A percentile compares a stretch with the other conserved stretches of the same genome.
These are phyloP conservation scores for Forsythia viridissima DNA, from an alignment of 257 asterid species.

Conservation along the genomic window DNA sequence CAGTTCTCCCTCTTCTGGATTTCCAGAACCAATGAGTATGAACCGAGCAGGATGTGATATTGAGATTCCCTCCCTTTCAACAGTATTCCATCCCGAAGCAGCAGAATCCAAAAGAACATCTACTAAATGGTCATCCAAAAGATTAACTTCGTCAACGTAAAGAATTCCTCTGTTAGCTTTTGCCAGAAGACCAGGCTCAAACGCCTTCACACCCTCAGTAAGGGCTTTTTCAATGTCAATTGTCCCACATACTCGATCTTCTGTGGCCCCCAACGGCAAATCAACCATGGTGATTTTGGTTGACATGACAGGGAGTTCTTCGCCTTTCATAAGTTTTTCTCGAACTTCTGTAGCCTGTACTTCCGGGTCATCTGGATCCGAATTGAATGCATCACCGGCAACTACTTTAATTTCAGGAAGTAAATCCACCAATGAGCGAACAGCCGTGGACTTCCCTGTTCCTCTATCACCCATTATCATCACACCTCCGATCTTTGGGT, in stretches of 20 bases:
- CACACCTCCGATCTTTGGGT: constrained; percentile 97
- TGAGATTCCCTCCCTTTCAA: constrained; percentile 92
- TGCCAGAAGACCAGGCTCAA: constrained; percentile 93
- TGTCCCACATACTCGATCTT: constrained; percentile 92
- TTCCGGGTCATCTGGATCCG: constrained; percentile 93
- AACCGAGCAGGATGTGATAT: constrained; percentile 93
- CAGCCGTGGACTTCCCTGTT: constrained; percentile 92
- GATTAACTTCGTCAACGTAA: constrained; percentile 91
- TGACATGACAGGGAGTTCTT: constrained; percentile 43
- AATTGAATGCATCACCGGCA: constrained; percentile 81
- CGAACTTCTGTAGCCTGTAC: constrained; percentile 79
- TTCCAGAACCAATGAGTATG: constrained; percentile 90
- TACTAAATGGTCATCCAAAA: constrained; percentile 88
- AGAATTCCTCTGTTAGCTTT: constrained; percentile 92
- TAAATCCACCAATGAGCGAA: constrained; percentile 78
- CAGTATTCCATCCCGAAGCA: constrained; percentile 95
- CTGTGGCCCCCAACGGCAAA: constrained; percentile 90
- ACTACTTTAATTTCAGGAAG: constrained; percentile 86
- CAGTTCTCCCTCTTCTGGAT: constrained; percentile 95
- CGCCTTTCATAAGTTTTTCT: constrained; percentile 56
- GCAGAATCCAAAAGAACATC: constrained; percentile 91
- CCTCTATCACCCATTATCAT: constrained; percentile 99
- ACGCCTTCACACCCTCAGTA: constrained; percentile 91
- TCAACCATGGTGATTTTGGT: constrained; percentile 94
- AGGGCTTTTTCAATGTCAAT: constrained; percentile 95